Base-by-base conservation (phyloP, 345 rosid species). In the Hirschfeldia incana region DNA sequence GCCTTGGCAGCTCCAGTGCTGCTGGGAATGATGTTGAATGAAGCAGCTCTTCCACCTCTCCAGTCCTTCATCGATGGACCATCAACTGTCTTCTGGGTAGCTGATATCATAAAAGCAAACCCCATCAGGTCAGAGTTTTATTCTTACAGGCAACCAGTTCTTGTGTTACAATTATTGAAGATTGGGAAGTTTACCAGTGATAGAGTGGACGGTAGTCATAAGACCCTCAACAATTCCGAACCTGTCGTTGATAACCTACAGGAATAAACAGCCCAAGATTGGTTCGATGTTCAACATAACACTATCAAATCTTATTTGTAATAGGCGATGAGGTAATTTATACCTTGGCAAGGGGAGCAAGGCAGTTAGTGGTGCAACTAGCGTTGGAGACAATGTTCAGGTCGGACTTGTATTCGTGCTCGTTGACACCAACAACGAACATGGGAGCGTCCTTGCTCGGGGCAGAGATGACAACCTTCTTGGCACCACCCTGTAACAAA, bases 361-460 rank as follows among this genome's bases (percentile, higher is more conserved):
- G 97, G 64, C 97, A 94, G 87, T 94, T 92, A 84, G 98, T 92
- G 21, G 97, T 94, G 90, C 98, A 94, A 68, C 98, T 93, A 61
- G 97, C 97, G 78, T 93, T 93, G 80, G 98, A 93, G 46, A 93
- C 95, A 71, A 93, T 83, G 83, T 80, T 4, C 21, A 89, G 86
- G 55, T 90, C 87, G 1, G 93, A 87, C 74, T 86, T 94, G 90
- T 94, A 94, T 7, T 94, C 94, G 44, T 90, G 84, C 86, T 94
- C 93, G 29, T 90, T 94, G 69, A 92, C 98, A 77, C 98, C 97
- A 32, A 92, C 83, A 60, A 94, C 98, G 65, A 94, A 92, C 97
- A 94, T 94, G 65, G 98, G 97, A 6, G 97, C 97, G 82, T 94
- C 97, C 61, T 91, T 93, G 86, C 98, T 93, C 1, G 95, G 21